Evolutionary conservation across 2,329 filamentous ascomycete species (phyloP).

Genomic region (Apiospora marii): DNA sequence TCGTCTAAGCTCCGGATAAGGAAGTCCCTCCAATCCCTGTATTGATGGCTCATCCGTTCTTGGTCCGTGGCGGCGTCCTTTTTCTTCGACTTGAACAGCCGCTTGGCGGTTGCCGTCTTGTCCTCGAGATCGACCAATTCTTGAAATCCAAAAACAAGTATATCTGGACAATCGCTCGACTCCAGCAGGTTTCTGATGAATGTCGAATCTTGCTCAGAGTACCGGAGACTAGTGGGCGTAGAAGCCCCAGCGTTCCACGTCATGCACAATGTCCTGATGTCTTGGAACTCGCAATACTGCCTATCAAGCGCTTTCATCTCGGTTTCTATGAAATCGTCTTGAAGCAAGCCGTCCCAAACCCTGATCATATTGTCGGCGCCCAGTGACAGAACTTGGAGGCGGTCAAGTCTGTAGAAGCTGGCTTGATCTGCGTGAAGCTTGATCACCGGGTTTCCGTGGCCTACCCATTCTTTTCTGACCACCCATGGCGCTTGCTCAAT

Average conservation of each 20-base stretch:
- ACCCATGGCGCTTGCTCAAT: slow-evolving; percentile 83
- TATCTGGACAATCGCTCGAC: slow-evolving; percentile 81
- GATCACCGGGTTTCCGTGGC: slow-evolving; percentile 83
- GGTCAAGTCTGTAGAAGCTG: slow-evolving; percentile 84
- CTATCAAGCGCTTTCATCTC: slow-evolving; percentile 86
- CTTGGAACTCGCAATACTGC: slow-evolving; percentile 85
- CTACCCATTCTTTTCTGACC: slow-evolving; percentile 93
- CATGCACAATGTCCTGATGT: slow-evolving; percentile 81
- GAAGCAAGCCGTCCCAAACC: slow-evolving; percentile 90
- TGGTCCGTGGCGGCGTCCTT: slow-evolving; percentile 76
- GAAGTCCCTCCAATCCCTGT: slow-evolving; percentile 95
- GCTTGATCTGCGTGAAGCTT: slow-evolving; percentile 80
- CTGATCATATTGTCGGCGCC: slow-evolving; percentile 87
- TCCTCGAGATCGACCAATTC: slow-evolving; percentile 98
- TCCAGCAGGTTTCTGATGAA: slow-evolving; percentile 86
- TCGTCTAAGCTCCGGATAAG: slow-evolving; percentile 84
- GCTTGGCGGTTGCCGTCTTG: slow-evolving; percentile 97
- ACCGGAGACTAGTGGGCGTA: slow-evolving; percentile 83
- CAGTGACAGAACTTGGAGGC: slow-evolving; percentile 84
- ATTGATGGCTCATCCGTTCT: slow-evolving; percentile 96
- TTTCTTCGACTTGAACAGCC: slow-evolving; percentile 90
- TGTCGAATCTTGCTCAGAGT: slow-evolving; percentile 71
- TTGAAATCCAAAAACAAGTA: slow-evolving; percentile 95
- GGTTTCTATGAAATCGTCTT: slow-evolving; percentile 92
- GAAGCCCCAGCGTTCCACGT: slow-evolving; percentile 99